Conservation (phyloP, 176 grass and related monocot species). For the Phoenix dactylifera region DNA sequence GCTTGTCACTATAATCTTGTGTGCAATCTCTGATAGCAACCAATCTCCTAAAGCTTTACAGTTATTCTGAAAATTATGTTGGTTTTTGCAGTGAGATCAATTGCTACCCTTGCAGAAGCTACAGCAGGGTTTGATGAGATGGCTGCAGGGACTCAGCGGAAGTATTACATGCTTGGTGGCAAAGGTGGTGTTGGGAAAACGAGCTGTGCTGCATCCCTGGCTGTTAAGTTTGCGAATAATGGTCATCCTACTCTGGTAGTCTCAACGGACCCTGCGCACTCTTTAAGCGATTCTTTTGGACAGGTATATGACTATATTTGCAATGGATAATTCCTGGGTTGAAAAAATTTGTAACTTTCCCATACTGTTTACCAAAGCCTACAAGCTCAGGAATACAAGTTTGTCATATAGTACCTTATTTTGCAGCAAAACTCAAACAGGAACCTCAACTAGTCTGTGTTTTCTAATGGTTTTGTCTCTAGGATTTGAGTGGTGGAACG, state of each 20-base stretch:
- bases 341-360: not conserved
- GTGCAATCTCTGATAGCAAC: too few species aligned
- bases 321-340: too few species aligned
- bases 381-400: too few species aligned
- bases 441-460: too few species aligned
- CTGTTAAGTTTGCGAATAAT: constrained; percentile 82
- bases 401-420: too few species aligned
- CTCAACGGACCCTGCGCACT: constrained; percentile 86
- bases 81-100: constrained; percentile 11
- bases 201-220: constrained; percentile 77
- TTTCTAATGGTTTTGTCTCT: not conserved
- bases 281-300: constrained; percentile 75
- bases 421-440: too few species aligned
- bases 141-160: constrained; percentile 37
- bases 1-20: not conserved
- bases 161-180: constrained; percentile 85
- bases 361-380: too few species aligned
- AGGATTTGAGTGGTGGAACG: constrained; percentile 84
- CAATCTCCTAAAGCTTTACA: too few species aligned
- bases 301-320: constrained; percentile 28
- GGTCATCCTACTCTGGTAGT: constrained; percentile 82
- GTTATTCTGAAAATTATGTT: too few species aligned
- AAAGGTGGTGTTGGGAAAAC: constrained; percentile 90
- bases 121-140: constrained; percentile 64
- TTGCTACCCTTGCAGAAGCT: constrained; percentile 29